These are phyloP conservation scores for Epipyxis sp. DNA, from an alignment of 108 stramenopile species.

Conservation along the genomic window DNA sequence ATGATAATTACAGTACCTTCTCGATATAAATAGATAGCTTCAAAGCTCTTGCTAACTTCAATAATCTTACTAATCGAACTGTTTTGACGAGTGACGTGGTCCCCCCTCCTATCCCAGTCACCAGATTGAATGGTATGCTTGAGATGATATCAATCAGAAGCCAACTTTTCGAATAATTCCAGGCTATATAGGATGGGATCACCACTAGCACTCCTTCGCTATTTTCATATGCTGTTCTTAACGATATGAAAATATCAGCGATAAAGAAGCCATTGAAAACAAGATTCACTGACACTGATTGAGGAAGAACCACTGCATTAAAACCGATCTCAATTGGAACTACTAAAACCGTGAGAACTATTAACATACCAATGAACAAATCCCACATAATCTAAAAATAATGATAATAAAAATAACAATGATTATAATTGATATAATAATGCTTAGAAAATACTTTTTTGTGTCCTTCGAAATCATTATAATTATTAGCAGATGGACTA, in stretches of 20 bases:
- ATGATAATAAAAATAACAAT: no score
- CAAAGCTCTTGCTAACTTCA: conserved; percentile 57
- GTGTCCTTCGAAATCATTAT: no score
- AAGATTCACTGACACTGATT: conserved; percentile 38
- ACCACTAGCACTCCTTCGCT: conserved; percentile 59
- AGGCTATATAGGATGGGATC: conserved; percentile 51
- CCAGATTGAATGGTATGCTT: conserved; percentile 37
- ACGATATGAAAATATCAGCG: conserved; percentile 64
- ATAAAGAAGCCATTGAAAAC: conserved; percentile 60
- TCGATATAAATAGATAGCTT: conserved; percentile 49
- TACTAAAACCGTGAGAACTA: conserved; percentile 50
- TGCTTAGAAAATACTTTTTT: no score
- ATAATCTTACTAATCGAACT: conserved; percentile 59
- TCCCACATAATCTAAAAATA: conserved; percentile 58
- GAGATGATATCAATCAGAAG: conserved; percentile 60
- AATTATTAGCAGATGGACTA: no score
- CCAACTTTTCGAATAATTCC: conserved; percentile 61
- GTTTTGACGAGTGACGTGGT: conserved; percentile 58
- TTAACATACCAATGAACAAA: conserved; percentile 47
- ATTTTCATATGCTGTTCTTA: conserved; percentile 59
- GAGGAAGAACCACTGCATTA: not conserved
- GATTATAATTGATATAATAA: no score
- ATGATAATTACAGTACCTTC: no score
- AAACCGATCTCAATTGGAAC: conserved; percentile 43
- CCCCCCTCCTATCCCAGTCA: conserved; percentile 5